These are phyloP conservation scores for Neopestalotiopsis sp. DNA, from an alignment of 2,329 filamentous ascomycete species.

Conservation along the genomic window DNA sequence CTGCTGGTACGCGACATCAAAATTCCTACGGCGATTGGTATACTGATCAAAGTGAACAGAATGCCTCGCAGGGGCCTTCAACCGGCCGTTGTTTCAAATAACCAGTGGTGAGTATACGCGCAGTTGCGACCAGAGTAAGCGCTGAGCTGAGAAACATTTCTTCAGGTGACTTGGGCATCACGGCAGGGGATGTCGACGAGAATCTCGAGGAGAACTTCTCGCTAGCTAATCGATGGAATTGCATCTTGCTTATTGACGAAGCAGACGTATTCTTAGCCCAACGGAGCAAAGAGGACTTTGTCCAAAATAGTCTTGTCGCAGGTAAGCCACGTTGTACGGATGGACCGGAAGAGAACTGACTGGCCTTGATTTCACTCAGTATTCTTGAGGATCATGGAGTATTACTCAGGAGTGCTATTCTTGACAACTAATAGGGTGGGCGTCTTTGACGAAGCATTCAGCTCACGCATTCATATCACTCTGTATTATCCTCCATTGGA, in stretches of 20 bases:
- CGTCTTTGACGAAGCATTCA: conserved; percentile 32
- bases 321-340: no score
- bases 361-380: background rate
- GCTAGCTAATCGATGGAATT: conserved; percentile 26
- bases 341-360: background rate
- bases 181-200: conserved; percentile 27
- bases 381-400: conserved; percentile 27
- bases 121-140: no score
- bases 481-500: conserved; percentile 34
- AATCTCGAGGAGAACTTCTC: conserved; percentile 26
- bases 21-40: no score
- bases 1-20: no score
- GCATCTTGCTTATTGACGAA: conserved; percentile 28
- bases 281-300: background rate
- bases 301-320: background rate
- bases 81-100: background rate
- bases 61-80: no score
- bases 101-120: conserved; percentile 1
- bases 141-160: no score
- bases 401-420: conserved; percentile 43
- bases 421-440: conserved; percentile 42
- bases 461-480: conserved; percentile 35
- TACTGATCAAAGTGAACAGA: background rate
- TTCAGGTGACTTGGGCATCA: conserved; percentile 23
- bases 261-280: conserved; percentile 26